A percentile compares a stretch with the other conserved stretches of the same genome.
These are phyloP conservation scores for Exophiala lecanii-corni DNA, from an alignment of 2,329 filamentous ascomycete genomes.

Conservation along the genomic window DNA sequence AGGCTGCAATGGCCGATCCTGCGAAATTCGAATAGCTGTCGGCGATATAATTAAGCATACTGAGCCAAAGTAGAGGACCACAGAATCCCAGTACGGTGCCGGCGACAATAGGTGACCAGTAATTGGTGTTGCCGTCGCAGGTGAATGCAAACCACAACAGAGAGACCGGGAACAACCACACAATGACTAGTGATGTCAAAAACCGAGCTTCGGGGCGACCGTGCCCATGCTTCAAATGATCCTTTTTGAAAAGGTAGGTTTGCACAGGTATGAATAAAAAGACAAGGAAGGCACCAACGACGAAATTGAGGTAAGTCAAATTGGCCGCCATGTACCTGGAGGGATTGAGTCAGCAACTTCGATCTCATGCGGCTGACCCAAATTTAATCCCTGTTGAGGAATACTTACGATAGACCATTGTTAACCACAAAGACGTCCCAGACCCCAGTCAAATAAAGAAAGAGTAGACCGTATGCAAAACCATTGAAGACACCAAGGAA, in stretches of 20 bases:
- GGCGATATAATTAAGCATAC: slow-evolving; percentile 42
- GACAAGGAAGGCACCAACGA: slow-evolving; percentile 40
- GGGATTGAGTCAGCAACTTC: too few species aligned
- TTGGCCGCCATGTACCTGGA: slow-evolving; percentile 37
- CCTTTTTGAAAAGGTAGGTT: slow-evolving; percentile 38
- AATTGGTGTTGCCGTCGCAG: slow-evolving; percentile 33
- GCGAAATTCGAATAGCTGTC: slow-evolving; percentile 42
- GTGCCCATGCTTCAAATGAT: slow-evolving; percentile 32
- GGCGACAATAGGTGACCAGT: slow-evolving; percentile 40
- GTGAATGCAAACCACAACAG: slow-evolving; percentile 44
- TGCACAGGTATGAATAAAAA: slow-evolving; percentile 41
- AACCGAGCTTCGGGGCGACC: slow-evolving; percentile 40
- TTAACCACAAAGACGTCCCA: slow-evolving; percentile 42
- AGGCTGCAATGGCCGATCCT: slow-evolving; percentile 40
- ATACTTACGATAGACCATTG: too few species aligned
- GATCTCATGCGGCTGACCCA: too few species aligned
- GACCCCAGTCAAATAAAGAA: slow-evolving; percentile 41
- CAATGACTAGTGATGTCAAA: slow-evolving; percentile 38
- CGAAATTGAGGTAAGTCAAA: slow-evolving; percentile 41
- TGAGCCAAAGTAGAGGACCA: slow-evolving; percentile 42
- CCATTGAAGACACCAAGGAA: slow-evolving; percentile 35
- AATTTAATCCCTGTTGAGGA: too few species aligned
- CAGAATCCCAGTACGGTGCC: slow-evolving; percentile 39
- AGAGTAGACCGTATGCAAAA: slow-evolving; percentile 41
- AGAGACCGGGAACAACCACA: slow-evolving; percentile 41